Conservation (phyloP, 208 protist genomes). For the Leptomonas seymouri region DNA sequence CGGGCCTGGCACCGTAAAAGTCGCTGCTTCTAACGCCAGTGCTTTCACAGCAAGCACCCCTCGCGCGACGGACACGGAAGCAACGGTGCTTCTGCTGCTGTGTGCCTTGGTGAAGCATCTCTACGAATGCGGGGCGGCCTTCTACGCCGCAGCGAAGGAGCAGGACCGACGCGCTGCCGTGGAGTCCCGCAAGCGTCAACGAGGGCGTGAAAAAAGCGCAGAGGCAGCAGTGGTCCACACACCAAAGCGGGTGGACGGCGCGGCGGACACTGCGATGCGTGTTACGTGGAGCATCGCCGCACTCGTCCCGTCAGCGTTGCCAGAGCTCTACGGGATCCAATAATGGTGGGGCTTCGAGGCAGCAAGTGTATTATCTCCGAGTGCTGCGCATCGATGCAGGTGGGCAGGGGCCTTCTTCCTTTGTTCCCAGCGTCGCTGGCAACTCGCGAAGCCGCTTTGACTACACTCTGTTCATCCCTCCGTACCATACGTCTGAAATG, state of each 20-base stretch:
- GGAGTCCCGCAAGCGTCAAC: neutral
- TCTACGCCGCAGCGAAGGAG: slow-evolving; percentile 12
- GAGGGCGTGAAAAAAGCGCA: neutral
- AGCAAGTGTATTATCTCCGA: too few species aligned
- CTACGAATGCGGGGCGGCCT: slow-evolving; percentile 23
- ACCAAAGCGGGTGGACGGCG: neutral
- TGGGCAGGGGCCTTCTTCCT: too few species aligned
- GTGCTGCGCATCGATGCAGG: too few species aligned
- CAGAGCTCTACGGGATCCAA: slow-evolving; percentile 1
- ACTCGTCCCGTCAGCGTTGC: slow-evolving; percentile 11
- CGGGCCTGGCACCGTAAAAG: neutral
- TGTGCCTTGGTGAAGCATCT: slow-evolving; percentile 19
- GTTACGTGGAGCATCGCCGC: slow-evolving; percentile 46
- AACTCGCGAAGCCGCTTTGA: too few species aligned
- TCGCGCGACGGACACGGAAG: slow-evolving; percentile 1
- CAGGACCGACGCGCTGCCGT: neutral
- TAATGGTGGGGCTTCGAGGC: too few species aligned
- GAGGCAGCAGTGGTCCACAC: neutral
- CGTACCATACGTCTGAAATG: too few species aligned
- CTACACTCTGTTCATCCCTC: too few species aligned
- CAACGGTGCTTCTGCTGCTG: slow-evolving; percentile 27
- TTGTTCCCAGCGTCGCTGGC: too few species aligned
- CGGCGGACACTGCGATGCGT: slow-evolving; percentile 1
- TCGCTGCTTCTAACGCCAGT: neutral
- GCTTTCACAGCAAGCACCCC: neutral